phyloP scores from a whole-genome alignment of 768 basidiomycete species.

The Russula dissimulans region DNA sequence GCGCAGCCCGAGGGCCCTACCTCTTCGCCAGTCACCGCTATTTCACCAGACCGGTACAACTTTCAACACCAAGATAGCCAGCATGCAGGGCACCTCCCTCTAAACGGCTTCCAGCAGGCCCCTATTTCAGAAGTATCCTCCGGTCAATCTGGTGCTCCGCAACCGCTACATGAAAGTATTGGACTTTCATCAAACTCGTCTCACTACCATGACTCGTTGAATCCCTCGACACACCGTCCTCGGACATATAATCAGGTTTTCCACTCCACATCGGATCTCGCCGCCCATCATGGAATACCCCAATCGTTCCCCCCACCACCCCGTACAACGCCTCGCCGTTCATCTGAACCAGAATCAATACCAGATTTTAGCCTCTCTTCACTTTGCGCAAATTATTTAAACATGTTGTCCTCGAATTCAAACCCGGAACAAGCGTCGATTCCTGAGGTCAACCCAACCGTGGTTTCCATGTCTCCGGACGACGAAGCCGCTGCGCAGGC shows the following conservation, averaged over 20 bases:
- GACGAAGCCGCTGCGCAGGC: slow-evolving; percentile 16
- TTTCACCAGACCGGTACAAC: slow-evolving; percentile 36
- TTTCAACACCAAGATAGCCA: slow-evolving; percentile 26
- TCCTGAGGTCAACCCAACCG: slow-evolving; percentile 19
- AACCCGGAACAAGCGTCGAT: slow-evolving; percentile 27
- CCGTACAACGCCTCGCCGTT: slow-evolving; percentile 42
- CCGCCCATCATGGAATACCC: slow-evolving; percentile 74
- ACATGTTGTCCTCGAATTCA: slow-evolving; percentile 52
- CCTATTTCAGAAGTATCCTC: slow-evolving; percentile 25
- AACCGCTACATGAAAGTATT: slow-evolving; percentile 39
- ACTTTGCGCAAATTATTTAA: slow-evolving; percentile 55
- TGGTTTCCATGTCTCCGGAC: background rate
- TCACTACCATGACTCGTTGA: slow-evolving; percentile 52
- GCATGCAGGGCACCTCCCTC: slow-evolving; percentile 39
- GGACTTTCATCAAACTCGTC: slow-evolving; percentile 43
- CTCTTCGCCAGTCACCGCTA: slow-evolving; percentile 36
- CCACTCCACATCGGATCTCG: slow-evolving; percentile 54
- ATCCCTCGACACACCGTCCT: slow-evolving; percentile 44
- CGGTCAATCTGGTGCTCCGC: slow-evolving; percentile 34
- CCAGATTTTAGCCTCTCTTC: slow-evolving; percentile 38
- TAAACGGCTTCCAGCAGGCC: slow-evolving; percentile 39
- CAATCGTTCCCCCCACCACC: slow-evolving; percentile 61
- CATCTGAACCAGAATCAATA: slow-evolving; percentile 28
- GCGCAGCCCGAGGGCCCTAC: slow-evolving; percentile 26
- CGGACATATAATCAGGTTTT: slow-evolving; percentile 60